Evolutionary conservation across 2,329 filamentous ascomycete genomes (phyloP).

Genomic region (Clonostachys solani): DNA sequence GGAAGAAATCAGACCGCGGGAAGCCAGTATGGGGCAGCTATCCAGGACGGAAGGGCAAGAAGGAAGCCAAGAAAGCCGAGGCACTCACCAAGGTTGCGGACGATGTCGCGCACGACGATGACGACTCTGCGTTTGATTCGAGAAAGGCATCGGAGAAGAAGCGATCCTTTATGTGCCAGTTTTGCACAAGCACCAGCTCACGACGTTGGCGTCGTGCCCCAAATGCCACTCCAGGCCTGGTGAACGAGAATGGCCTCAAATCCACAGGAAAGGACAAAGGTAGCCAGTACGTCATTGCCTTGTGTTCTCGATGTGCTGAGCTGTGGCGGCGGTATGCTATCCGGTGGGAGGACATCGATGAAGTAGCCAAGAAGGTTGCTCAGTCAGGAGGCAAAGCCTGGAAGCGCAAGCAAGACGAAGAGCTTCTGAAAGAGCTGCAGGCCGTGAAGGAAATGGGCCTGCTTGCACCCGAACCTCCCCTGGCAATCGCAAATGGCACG

Average conservation of each 20-base stretch:
- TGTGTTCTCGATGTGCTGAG: slow-evolving; percentile 87
- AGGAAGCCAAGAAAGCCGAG: slow-evolving; percentile 72
- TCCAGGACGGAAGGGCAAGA: slow-evolving; percentile 83
- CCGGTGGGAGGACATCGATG: slow-evolving; percentile 91
- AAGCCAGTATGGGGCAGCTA: slow-evolving; percentile 88
- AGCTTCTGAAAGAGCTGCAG: slow-evolving; percentile 71
- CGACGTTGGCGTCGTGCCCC: slow-evolving; percentile 92
- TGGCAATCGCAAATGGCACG: slow-evolving; percentile 27
- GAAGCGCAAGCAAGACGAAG: slow-evolving; percentile 89
- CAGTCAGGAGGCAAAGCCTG: slow-evolving; percentile 75
- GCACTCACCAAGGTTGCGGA: slow-evolving; percentile 77
- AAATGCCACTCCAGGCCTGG: slow-evolving; percentile 65
- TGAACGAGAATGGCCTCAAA: slow-evolving; percentile 56
- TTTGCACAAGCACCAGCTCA: slow-evolving; percentile 75
- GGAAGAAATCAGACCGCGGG: slow-evolving; percentile 91
- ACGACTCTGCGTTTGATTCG: slow-evolving; percentile 94
- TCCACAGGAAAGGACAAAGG: slow-evolving; percentile 72
- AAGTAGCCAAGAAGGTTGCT: slow-evolving; percentile 82
- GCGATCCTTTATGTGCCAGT: slow-evolving; percentile 87
- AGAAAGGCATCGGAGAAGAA: slow-evolving; percentile 78
- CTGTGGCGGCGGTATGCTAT: slow-evolving; percentile 96
- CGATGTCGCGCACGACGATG: slow-evolving; percentile 85
- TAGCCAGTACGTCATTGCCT: slow-evolving; percentile 68
- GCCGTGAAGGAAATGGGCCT: slow-evolving; percentile 56
- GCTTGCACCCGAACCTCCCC: slow-evolving; percentile 34